These are phyloP conservation scores for Graphilbum ipis-grandicollis DNA, from an alignment of 2,329 filamentous ascomycete genomes.

Conservation along the genomic window DNA sequence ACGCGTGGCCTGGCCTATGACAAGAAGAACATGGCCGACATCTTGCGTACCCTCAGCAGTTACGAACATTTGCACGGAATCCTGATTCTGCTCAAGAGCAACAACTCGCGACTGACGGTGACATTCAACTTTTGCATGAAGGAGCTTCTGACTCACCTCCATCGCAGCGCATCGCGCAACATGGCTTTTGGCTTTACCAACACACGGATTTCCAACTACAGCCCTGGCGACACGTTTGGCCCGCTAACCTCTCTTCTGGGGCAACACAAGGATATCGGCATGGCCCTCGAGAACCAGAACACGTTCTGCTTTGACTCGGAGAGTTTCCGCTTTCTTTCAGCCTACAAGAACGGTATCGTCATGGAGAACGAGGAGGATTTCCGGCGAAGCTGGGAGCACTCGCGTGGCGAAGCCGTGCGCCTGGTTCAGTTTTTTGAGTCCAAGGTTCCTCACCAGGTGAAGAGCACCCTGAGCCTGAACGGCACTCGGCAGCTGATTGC, in stretches of 20 bases:
- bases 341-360: conserved; percentile 14
- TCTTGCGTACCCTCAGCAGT: conserved; percentile 16
- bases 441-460: conserved; percentile 15
- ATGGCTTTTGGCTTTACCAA: conserved; percentile 27
- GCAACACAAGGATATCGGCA: conserved; percentile 14
- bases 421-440: conserved; percentile 15
- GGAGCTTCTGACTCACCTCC: conserved; percentile 21
- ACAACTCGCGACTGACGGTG: conserved; percentile 18
- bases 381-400: conserved; percentile 19
- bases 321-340: conserved; percentile 23
- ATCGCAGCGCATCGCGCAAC: conserved; percentile 19
- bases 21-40: conserved; percentile 21
- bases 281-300: conserved; percentile 14
- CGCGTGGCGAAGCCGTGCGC: conserved; percentile 14
- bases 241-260: conserved; percentile 16
- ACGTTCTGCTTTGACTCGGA: conserved; percentile 26
- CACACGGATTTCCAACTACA: conserved; percentile 22
- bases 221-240: conserved; percentile 20
- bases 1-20: conserved; percentile 20
- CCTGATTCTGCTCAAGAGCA: conserved; percentile 23
- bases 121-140: conserved; percentile 23
- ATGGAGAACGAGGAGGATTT: conserved; percentile 17
- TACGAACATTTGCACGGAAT: conserved; percentile 22
- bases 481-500: conserved; percentile 18
- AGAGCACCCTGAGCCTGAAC: conserved; percentile 21